Evolutionary conservation across 495 filamentous ascomycete genomes (phyloP).

Genomic region (Annulohypoxylon bovei): DNA sequence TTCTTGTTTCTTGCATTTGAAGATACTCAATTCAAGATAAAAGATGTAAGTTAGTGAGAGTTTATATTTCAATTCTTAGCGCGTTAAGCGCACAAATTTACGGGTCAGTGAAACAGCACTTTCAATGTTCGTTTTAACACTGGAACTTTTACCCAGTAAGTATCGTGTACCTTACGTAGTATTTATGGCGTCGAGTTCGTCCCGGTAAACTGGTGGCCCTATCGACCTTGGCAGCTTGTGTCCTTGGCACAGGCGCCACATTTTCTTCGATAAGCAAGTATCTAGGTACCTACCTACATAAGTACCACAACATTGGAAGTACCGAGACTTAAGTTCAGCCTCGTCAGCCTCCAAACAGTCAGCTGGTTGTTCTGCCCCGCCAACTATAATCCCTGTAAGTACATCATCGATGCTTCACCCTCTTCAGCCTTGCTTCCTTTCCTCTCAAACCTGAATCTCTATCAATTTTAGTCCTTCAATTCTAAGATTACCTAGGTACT

Average conservation of each 20-base stretch:
- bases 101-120: background rate
- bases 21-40: background rate
- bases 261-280: background rate
- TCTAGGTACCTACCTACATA: background rate
- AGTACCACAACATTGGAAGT: background rate
- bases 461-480: background rate
- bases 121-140: background rate
- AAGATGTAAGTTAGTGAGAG: background rate
- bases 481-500: conserved; percentile 3
- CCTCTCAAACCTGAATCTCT: background rate
- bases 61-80: background rate
- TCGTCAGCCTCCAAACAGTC: conserved; percentile 33
- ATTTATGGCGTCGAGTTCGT: background rate
- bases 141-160: background rate
- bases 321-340: conserved; percentile 24
- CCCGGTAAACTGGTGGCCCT: background rate
- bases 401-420: conserved; percentile 34
- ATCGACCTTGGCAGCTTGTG: too few relatives aligned
- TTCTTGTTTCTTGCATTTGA: background rate
- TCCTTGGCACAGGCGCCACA: conserved; percentile 25
- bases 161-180: background rate
- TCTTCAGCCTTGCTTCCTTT: conserved; percentile 23
- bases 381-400: conserved; percentile 33
- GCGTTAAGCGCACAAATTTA: background rate
- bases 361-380: conserved; percentile 34